Evolutionary conservation across 768 basidiomycete species (phyloP).

Genomic region (Suillus ampliporus): DNA sequence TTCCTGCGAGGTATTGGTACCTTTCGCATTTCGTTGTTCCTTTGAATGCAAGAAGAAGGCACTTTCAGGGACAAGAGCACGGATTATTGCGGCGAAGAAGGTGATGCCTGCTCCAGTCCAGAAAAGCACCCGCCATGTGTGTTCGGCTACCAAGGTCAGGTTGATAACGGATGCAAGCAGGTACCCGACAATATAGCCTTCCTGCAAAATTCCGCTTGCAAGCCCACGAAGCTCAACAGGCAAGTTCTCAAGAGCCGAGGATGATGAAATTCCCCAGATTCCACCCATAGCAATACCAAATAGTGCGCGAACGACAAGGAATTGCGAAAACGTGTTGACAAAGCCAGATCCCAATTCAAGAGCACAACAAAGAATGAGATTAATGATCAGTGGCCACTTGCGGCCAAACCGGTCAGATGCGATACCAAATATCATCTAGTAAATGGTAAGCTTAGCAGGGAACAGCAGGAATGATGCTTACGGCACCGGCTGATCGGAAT

Average conservation of each 20-base stretch:
- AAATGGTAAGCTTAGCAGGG: conserved; percentile 1
- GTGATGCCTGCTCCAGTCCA: conserved; percentile 79
- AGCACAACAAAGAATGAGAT: conserved; percentile 70
- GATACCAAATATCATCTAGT: conserved; percentile 73
- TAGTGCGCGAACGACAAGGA: conserved; percentile 81
- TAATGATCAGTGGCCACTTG: conserved; percentile 89
- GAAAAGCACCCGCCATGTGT: conserved; percentile 82
- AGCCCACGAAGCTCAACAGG: conserved; percentile 88
- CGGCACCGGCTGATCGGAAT: conserved; percentile 82
- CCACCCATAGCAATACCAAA: conserved; percentile 92
- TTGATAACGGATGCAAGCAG: conserved; percentile 87
- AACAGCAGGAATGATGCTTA: conserved; percentile 29
- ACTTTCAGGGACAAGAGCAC: conserved; percentile 81
- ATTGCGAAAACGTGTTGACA: conserved; percentile 74
- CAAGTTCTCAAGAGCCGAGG: conserved; percentile 88
- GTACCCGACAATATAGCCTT: conserved; percentile 89
- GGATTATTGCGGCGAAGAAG: conserved; percentile 67
- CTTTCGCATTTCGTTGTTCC: conserved; percentile 51
- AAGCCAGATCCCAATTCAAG: conserved; percentile 86
- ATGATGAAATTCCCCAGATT: conserved; percentile 84
- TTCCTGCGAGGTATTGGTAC: conserved; percentile 50
- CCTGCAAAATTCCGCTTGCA: conserved; percentile 83
- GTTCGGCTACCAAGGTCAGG: conserved; percentile 54
- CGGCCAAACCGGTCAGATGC: conserved; percentile 87
- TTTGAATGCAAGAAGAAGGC: conserved; percentile 71